Base-by-base conservation (phyloP, 1,139 yeast genomes). In the Geotrichum restrictum region DNA sequence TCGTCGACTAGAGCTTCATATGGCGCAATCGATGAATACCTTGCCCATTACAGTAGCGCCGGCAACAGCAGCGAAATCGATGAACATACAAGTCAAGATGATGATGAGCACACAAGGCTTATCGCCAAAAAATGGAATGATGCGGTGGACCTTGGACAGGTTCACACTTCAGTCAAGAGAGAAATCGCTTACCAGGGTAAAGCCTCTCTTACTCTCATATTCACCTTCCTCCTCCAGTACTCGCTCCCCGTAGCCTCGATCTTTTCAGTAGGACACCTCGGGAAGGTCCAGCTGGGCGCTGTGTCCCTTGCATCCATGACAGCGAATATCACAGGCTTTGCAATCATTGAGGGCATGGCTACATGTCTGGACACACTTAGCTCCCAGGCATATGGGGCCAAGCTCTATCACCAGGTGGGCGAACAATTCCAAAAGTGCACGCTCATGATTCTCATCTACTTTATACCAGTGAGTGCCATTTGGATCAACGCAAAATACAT, bases 301-400 rank as follows among this genome's bases (percentile, higher is more conserved):
- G 95, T 88, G 1, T 86, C 95, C 0, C 74, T 89, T 58, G 96
- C 91, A 0, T 80, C 91, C 2, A 88, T 89, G 95, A 84, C 95
- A 0, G 82, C 93, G 1, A 86, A 93, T 37, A 87, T 89, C 50
- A 82, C 93, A 0, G 73, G 73, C 1, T 79, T 86, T 61, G 95
- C 95, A 0, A 72, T 88, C 1, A 85, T 88, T 66, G 95, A 87
- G 69, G 97, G 96, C 21, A 80, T 88, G 51, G 85, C 96, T 0
- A 88, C 96, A 0, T 82, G 95, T 21, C 73, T 89, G 53, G 97
- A 89, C 64, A 88, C 96, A 0, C 71, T 89, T 39, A 87, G 96
- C 62, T 89, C 96, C 3, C 76, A 72, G 55, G 72, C 74, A 0
- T 69, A 81, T 57, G 86, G 87, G 86, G 72, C 79, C 36, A 73